Evolutionary conservation across 768 basidiomycete genomes (phyloP).

Genomic region (Asterophora lycoperdoides): DNA sequence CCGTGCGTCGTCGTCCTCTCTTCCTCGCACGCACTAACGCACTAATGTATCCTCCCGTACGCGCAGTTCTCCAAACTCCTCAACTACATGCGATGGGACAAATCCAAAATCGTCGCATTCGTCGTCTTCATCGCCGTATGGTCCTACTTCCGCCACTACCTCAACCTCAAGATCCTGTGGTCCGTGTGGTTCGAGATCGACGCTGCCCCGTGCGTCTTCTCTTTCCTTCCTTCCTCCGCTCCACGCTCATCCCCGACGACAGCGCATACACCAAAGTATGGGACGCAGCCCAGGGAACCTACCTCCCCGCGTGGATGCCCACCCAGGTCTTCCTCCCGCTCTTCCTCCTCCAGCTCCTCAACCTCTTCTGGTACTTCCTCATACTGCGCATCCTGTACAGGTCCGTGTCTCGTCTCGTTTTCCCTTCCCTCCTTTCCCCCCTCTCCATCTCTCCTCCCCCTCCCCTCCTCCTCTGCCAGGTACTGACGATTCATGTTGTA

Average conservation of each 20-base stretch:
- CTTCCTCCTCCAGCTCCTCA: constrained; percentile 72
- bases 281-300: constrained; percentile 59
- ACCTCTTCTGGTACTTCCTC: constrained; percentile 90
- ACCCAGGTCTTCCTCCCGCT: constrained; percentile 78
- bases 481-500: too few species aligned
- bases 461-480: too few species aligned
- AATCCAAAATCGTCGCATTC: constrained; percentile 60
- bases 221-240: neutral
- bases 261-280: constrained; percentile 57
- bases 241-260: neutral
- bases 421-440: too few species aligned
- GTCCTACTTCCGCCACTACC: constrained; percentile 95
- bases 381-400: constrained; percentile 73
- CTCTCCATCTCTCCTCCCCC: too few species aligned
- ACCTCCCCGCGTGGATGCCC: constrained; percentile 74
- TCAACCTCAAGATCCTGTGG: constrained; percentile 82
- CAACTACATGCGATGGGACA: constrained; percentile 77
- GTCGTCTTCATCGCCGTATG: constrained; percentile 65
- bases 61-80: constrained; percentile 77
- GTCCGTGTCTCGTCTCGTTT: constrained; percentile 50
- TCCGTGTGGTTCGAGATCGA: constrained; percentile 82
- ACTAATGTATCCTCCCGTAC: too few species aligned
- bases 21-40: neutral
- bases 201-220: constrained; percentile 60
- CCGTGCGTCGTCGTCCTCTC: constrained; percentile 35